Conservation (phyloP, 441 rosid species). For the Corymbia calophylla region DNA sequence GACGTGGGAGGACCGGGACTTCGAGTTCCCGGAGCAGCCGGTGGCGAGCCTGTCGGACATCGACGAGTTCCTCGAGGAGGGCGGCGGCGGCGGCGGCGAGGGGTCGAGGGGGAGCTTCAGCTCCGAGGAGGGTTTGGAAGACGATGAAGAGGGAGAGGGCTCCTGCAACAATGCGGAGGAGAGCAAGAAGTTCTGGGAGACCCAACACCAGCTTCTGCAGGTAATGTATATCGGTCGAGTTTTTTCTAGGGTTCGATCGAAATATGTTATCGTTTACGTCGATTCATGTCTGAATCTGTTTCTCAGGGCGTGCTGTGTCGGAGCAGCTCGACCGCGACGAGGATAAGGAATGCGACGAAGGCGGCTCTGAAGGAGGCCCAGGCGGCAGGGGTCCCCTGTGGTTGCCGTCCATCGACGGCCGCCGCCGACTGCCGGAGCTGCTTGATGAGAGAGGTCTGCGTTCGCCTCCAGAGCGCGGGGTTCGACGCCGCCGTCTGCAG, state of each 20-base stretch:
- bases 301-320: conserved; percentile 34
- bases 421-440: conserved; percentile 37
- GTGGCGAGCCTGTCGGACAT: conserved; percentile 27
- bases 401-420: conserved; percentile 24
- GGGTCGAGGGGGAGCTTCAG: neutral
- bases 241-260: neutral
- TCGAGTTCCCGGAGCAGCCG: conserved; percentile 10
- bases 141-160: conserved; percentile 1
- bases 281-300: too few species aligned
- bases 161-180: neutral
- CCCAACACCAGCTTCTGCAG: conserved; percentile 32
- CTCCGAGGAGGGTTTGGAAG: conserved; percentile 3
- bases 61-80: conserved; percentile 32
- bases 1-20: neutral
- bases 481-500: conserved; percentile 35
- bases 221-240: neutral
- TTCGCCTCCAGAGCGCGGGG: conserved; percentile 30
- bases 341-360: conserved; percentile 32
- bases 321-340: conserved; percentile 36
- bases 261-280: neutral
- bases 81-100: neutral
- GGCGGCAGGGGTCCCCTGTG: conserved; percentile 16
- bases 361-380: conserved; percentile 32
- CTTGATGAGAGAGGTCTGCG: conserved; percentile 36
- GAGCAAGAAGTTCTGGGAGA: conserved; percentile 37